Base-by-base conservation (phyloP, 768 basidiomycete genomes). In the Lentinula guzmanii region DNA sequence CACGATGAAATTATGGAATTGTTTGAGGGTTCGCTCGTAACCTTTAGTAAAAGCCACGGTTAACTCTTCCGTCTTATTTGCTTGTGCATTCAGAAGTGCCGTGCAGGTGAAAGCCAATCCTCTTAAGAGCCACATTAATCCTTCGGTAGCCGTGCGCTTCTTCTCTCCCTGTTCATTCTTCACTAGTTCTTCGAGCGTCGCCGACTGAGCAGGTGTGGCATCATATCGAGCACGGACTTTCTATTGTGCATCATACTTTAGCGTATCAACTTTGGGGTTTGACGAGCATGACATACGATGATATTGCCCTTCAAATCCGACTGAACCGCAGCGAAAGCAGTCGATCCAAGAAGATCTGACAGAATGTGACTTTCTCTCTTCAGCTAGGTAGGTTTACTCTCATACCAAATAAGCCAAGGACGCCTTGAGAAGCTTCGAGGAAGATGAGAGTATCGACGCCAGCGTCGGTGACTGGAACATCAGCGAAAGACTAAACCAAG, bases 231-330 rank as follows among this genome's bases (percentile, higher is more conserved):
- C 79, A 58, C 87, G 84, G 61, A 97, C 87, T 95, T 99, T 99
- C 96, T 97, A 70, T 35, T 39, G 54, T 48, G 34, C 31, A 55
- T 39, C 43, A 35, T 16, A 59, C n/a, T 60, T 43, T 33, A 34
- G 41, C 6, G 52, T 33, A 51, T 43, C 46, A 16, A 53, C 43
- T 42, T 46, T 41, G 24, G 34, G 28, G 28, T 39, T n/a, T 31
- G 35, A 42, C 42, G 43, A 42, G 62, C 35, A 58, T 63, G 63
- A 71, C 84, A 68, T 68, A 97, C 96, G 54, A 79, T 75, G 74
- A 98, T 97, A 77, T 99, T 99, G 34, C 94, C 93, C 60, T 82
- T 90, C 67, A 99, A 67, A 76, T 99, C 97, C 66, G 70, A 81
- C 74, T 93, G 87, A 16, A 99, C 97, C 41, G 88, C 79, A 1